phyloP scores from a whole-genome alignment of 108 stramenopile species.

The Skeletonema potamos region DNA sequence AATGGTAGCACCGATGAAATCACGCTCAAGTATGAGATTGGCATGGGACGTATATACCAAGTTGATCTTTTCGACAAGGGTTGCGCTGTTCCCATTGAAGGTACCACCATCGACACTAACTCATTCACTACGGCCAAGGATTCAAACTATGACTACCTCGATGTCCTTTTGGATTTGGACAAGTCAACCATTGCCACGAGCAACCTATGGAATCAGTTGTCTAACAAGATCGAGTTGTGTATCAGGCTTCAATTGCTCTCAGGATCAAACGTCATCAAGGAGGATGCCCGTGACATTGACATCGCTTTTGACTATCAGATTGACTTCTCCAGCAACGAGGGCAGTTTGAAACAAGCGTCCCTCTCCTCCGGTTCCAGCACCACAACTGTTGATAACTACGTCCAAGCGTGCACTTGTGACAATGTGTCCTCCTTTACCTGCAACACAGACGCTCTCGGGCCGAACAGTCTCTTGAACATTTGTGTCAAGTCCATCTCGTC shows the following conservation, averaged over 20 bases:
- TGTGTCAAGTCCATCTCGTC: slow-evolving; percentile 22
- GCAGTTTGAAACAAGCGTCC: slow-evolving; percentile 2
- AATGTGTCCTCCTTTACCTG: slow-evolving; percentile 19
- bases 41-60: slow-evolving; percentile 2
- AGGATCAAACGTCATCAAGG: slow-evolving; percentile 27
- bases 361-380: slow-evolving; percentile 13
- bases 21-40: slow-evolving; percentile 11
- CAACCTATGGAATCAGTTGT: slow-evolving; percentile 26
- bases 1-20: slow-evolving; percentile 19
- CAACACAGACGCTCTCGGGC: slow-evolving; percentile 10
- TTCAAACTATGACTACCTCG: slow-evolving; percentile 19
- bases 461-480: slow-evolving; percentile 20
- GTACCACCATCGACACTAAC: slow-evolving; percentile 8
- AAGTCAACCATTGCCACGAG: slow-evolving; percentile 23
- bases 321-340: slow-evolving; percentile 13
- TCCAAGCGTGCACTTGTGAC: slow-evolving; percentile 38
- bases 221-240: slow-evolving; percentile 24
- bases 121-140: slow-evolving; percentile 4
- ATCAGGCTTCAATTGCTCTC: slow-evolving; percentile 28
- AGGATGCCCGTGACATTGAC: slow-evolving; percentile 18
- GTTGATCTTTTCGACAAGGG: slow-evolving; percentile 37
- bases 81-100: slow-evolving; percentile 24
- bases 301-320: slow-evolving; percentile 27
- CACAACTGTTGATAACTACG: slow-evolving; percentile 23
- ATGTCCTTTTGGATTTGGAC: slow-evolving; percentile 23